Evolutionary conservation across 257 asterid genomes (phyloP), one percentile per base, ranked within the genome.

Genomic region (Plantago major): DNA sequence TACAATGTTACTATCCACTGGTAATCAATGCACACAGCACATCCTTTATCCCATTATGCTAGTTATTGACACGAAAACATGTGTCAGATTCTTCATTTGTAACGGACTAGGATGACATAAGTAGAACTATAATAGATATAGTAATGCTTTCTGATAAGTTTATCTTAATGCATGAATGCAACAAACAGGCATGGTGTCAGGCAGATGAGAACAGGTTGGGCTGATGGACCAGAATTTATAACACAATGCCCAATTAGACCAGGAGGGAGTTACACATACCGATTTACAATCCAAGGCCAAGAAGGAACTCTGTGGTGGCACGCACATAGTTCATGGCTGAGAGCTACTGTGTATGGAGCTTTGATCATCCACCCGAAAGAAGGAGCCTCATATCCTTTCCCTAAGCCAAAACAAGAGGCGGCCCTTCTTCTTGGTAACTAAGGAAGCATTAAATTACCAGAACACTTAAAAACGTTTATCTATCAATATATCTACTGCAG

Each of bases 291-390:
- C 43, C 79, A 81, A 74, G 97, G 88, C n/a, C 97, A 90, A 33
- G 95, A 84, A 78, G 97, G 97, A 22, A 90, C 97, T 0, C 82
- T 89, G 2, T 89, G 97, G 97, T 89, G 97, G 97, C 97, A 90
- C 54, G 97, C 97, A 26, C 97, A 90, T 65, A 90, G 97, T 73
- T 90, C 97, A 3, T 90, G 97, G 97, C 90, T 90, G 60, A 72
- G 97, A 56, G 97, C 97, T 65, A 90, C 96, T 0, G 95, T 87
- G 55, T 90, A 90, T 28, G 97, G 97, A 4, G 96, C 87, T 38
- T 26, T 90, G 7, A 64, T 90, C 69, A 83, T 90, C 56, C 90
- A 68, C 50, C 97, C 97, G 9, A 82, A 53, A 65, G 71, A 67
- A 51, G 96, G 95, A 60, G 84, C 76, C 0, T 67, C 90, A 0